phyloP scores from a whole-genome alignment of 805 yeast genomes.

The Tetrapisispora nanseiensis region DNA sequence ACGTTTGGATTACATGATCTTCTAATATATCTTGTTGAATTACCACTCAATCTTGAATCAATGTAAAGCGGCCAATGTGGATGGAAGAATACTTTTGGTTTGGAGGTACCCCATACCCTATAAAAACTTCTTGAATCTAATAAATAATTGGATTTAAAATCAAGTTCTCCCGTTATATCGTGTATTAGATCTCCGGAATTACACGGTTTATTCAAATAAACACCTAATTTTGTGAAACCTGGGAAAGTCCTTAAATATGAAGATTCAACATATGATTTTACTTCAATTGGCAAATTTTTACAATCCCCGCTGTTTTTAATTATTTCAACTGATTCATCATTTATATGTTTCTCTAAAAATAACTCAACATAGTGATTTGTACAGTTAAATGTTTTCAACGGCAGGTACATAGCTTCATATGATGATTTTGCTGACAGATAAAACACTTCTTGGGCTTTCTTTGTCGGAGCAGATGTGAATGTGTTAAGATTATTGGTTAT shows the following conservation, averaged over 20 bases:
- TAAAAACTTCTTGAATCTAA: conserved; percentile 68
- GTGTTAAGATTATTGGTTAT: too few relatives aligned
- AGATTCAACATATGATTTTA: conserved; percentile 50
- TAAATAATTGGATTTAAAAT: conserved; percentile 51
- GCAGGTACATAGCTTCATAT: conserved; percentile 27
- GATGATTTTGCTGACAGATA: conserved; percentile 29
- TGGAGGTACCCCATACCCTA: conserved; percentile 58
- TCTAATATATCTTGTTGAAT: conserved; percentile 62
- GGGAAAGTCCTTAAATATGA: conserved; percentile 50
- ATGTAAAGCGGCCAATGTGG: conserved; percentile 50
- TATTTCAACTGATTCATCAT: conserved; percentile 24
- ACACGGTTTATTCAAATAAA: conserved; percentile 38
- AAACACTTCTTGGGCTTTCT: conserved; percentile 2
- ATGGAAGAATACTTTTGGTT: conserved; percentile 49
- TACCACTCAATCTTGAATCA: conserved; percentile 85
- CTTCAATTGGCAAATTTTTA: conserved; percentile 27
- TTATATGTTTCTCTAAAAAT: conserved; percentile 42
- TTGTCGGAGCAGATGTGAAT: not conserved
- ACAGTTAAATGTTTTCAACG: conserved; percentile 31
- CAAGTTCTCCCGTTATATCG: conserved; percentile 68
- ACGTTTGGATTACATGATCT: conserved; percentile 73
- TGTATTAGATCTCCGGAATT: conserved; percentile 41
- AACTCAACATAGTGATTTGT: conserved; percentile 32
- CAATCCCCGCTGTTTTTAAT: conserved; percentile 18
- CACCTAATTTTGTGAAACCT: conserved; percentile 63